Evolutionary conservation across 176 grass and related monocot species (phyloP), one percentile per base, ranked within the genome.

Genomic region (Phyllostachys edulis): DNA sequence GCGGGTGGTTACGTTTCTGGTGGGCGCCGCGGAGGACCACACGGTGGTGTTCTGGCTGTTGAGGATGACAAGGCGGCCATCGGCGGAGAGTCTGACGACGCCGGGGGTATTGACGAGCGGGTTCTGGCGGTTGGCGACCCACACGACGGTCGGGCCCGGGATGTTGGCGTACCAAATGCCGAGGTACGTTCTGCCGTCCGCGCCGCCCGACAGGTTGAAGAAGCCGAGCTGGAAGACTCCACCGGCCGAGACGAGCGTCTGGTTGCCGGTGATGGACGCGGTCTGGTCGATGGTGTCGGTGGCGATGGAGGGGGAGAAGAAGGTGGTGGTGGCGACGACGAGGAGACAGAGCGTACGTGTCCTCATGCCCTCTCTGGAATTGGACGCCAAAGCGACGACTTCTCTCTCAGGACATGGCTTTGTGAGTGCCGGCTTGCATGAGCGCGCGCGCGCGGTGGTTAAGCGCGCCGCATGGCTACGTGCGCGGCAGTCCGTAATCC

Each of bases 181-280:
- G 57, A 90, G 88, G 71, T 86, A 86, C 78, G 66, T 71, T 29
- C 70, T 27, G 57, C 79, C 21, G 17, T 39, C 83, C 10, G 40
- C 26, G 44, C n/a, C 61, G 52, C 63, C 82, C 18, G 63, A 49
- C 41, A 46, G 84, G 73, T 17, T 77, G 89, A 96, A 93, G 88
- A 96, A 96, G 24, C 94, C 84, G 14, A 96, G 86, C 60, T 78
- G 7, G 72, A 91, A 96, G 36, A 89, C 56, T 15, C 73, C 77
- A 26, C 65, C 69, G 12, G 80, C 45, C 4, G 94, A 96, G 67
- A 91, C 36, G 52, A 96, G 86, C 54, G 88, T 89, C 80, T 93
- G 77, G 45, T 90, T 76, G 59, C 79, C 55, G 44, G 40, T 52
- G 71, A 96, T 3, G 47, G 81, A 64, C 38, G 16, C 73, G 73